phyloP scores from a whole-genome alignment of 768 basidiomycete species.

The Leucosporidium creatinivorum region DNA sequence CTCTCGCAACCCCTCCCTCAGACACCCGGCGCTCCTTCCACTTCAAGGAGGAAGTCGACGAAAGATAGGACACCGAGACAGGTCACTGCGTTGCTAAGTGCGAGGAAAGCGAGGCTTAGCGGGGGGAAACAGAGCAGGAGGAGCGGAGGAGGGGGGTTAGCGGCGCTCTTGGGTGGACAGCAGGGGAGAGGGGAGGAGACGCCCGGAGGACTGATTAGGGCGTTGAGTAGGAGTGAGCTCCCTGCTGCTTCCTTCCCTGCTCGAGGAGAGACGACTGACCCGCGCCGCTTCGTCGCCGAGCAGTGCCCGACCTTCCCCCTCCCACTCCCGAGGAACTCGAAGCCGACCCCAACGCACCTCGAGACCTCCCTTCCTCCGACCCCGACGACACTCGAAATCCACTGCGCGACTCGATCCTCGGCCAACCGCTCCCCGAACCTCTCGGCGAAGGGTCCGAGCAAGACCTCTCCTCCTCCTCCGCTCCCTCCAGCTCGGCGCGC shows the following conservation, averaged over 20 bases:
- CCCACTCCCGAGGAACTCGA: conserved; percentile 1
- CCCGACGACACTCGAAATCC: too few relatives aligned
- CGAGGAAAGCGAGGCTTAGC: neutral
- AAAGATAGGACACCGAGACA: neutral
- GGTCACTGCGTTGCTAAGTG: neutral
- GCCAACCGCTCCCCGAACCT: neutral
- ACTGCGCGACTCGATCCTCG: too few relatives aligned
- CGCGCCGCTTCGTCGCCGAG: neutral
- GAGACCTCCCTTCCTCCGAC: too few relatives aligned
- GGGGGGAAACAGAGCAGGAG: neutral
- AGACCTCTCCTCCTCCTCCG: too few relatives aligned
- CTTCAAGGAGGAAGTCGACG: neutral
- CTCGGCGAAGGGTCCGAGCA: too few relatives aligned
- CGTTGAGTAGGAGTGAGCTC: neutral
- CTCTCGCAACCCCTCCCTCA: too few relatives aligned
- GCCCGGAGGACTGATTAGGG: conserved; percentile 4
- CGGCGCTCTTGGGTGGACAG: too few relatives aligned
- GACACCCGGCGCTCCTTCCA: too few relatives aligned
- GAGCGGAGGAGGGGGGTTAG: neutral
- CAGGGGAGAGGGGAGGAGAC: neutral
- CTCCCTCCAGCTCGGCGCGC: too few relatives aligned
- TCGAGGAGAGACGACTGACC: too few relatives aligned
- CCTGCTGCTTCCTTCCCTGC: too few relatives aligned
- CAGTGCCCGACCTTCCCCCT: conserved; percentile 14
- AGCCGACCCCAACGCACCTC: neutral